Conservation (phyloP, 23 red algal genomes). For the Gracilaria caudata region DNA sequence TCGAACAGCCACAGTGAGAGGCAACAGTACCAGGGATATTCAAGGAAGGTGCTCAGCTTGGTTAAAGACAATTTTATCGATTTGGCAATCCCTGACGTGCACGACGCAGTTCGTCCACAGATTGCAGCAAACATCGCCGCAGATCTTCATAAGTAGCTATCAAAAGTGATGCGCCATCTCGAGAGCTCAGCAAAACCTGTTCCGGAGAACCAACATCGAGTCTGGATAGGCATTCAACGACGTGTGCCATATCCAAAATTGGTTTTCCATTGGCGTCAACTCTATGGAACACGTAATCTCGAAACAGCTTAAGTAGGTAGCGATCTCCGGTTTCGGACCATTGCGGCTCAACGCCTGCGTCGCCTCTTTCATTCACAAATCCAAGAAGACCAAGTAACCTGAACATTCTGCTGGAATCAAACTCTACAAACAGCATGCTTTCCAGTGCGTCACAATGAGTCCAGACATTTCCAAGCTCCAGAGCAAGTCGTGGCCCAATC, state of each 20-base stretch:
- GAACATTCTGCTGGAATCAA: constrained; percentile 71
- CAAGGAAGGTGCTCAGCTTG: not conserved
- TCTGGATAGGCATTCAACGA: constrained; percentile 75
- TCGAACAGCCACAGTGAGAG: not conserved
- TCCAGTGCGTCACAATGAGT: constrained; percentile 69
- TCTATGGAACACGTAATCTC: constrained; percentile 84
- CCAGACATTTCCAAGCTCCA: constrained; percentile 70
- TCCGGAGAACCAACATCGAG: constrained; percentile 77
- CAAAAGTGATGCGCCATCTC: constrained; percentile 71
- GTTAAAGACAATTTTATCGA: constrained; percentile 31
- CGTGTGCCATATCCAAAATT: constrained; percentile 77
- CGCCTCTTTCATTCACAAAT: constrained; percentile 77
- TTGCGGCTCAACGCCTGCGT: constrained; percentile 63
- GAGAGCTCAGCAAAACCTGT: constrained; percentile 72
- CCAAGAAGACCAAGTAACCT: constrained; percentile 59
- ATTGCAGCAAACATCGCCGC: constrained; percentile 66
- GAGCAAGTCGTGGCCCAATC: constrained; percentile 57
- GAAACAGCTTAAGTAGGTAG: constrained; percentile 86
- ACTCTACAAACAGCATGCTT: constrained; percentile 49
- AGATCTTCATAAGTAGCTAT: constrained; percentile 80
- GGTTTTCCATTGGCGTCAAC: constrained; percentile 73
- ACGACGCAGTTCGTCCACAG: constrained; percentile 63
- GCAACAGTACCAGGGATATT: not conserved
- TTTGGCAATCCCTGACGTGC: constrained; percentile 24
- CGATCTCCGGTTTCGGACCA: constrained; percentile 87